phyloP scores from a whole-genome alignment of 805 yeast genomes.

The Pichia scutulata region DNA sequence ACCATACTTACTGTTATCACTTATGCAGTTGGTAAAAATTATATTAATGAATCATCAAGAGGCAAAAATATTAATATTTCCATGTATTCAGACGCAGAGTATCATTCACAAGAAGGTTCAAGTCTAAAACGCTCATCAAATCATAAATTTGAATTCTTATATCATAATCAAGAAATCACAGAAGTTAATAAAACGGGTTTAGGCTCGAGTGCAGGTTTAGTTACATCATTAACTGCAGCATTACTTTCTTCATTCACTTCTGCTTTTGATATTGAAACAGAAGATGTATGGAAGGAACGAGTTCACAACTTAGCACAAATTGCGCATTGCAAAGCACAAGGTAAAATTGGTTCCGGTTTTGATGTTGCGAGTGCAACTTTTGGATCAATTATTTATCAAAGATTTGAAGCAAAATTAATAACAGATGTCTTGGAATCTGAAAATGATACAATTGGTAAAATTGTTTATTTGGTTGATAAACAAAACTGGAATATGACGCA shows the following conservation, averaged over 20 bases:
- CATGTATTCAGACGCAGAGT: slow-evolving; percentile 79
- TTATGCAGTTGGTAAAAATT: slow-evolving; percentile 35
- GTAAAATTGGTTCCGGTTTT: slow-evolving; percentile 93
- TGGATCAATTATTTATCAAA: slow-evolving; percentile 76
- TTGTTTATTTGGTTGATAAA: slow-evolving; percentile 33
- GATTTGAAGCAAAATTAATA: slow-evolving; percentile 59
- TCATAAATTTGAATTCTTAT: slow-evolving; percentile 41
- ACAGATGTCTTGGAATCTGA: slow-evolving; percentile 17
- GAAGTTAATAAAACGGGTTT: slow-evolving; percentile 89
- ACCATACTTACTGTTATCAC: slow-evolving; percentile 48
- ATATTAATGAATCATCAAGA: slow-evolving; percentile 2
- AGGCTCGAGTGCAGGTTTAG: slow-evolving; percentile 94
- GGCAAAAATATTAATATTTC: slow-evolving; percentile 38
- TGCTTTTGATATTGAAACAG: slow-evolving; percentile 26
- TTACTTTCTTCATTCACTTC: slow-evolving; percentile 34
- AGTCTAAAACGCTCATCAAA: slow-evolving; percentile 27
- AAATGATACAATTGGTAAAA: slow-evolving; percentile 8
- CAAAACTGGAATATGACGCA: slow-evolving; percentile 57
- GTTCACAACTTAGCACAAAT: slow-evolving; percentile 83
- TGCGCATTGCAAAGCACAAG: slow-evolving; percentile 90
- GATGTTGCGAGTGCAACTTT: slow-evolving; percentile 94
- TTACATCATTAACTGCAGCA: slow-evolving; percentile 70
- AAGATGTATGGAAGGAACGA: slow-evolving; percentile 17
- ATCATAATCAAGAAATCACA: slow-evolving; percentile 51
- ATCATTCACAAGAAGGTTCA: slow-evolving; percentile 67